Evolutionary conservation across 2,329 filamentous ascomycete genomes (phyloP).

Genomic region (Furcasterigmium sp.): DNA sequence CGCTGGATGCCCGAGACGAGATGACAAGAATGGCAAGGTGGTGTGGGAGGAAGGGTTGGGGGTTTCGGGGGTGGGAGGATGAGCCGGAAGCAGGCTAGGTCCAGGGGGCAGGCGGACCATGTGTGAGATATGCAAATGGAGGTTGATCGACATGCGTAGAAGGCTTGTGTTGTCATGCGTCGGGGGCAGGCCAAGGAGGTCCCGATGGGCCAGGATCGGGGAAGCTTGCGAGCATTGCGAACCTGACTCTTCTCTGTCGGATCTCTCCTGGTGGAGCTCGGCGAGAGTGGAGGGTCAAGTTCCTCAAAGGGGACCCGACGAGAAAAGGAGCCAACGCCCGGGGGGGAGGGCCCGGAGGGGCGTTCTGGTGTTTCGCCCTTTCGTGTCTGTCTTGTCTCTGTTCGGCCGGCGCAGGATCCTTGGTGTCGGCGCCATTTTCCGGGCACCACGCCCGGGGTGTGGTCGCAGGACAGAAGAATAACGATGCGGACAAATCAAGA

Average conservation of each 20-base stretch:
- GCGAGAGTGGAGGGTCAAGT: conserved; percentile 2
- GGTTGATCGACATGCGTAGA: not conserved
- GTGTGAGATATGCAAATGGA: not conserved
- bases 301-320: conserved; percentile 2
- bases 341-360: too few relatives aligned
- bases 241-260: too few relatives aligned
- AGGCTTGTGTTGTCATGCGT: conserved; percentile 11
- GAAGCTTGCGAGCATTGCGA: conserved; percentile 10
- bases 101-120: too few relatives aligned
- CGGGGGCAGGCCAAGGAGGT: conserved; percentile 6
- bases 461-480: too few relatives aligned
- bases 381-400: too few relatives aligned
- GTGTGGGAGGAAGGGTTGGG: conserved; percentile 1
- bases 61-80: not conserved
- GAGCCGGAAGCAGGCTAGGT: not conserved
- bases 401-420: too few relatives aligned
- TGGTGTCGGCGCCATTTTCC: not conserved
- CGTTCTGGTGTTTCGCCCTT: too few relatives aligned
- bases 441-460: too few relatives aligned
- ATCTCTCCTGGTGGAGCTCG: too few relatives aligned
- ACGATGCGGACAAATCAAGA: too few relatives aligned
- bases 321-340: too few relatives aligned
- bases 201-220: conserved; percentile 6
- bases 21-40: not conserved
- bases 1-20: too few relatives aligned